Base-by-base conservation (phyloP, 1,284 basidiomycete species). In the Leccinum pseudoinsigne region DNA sequence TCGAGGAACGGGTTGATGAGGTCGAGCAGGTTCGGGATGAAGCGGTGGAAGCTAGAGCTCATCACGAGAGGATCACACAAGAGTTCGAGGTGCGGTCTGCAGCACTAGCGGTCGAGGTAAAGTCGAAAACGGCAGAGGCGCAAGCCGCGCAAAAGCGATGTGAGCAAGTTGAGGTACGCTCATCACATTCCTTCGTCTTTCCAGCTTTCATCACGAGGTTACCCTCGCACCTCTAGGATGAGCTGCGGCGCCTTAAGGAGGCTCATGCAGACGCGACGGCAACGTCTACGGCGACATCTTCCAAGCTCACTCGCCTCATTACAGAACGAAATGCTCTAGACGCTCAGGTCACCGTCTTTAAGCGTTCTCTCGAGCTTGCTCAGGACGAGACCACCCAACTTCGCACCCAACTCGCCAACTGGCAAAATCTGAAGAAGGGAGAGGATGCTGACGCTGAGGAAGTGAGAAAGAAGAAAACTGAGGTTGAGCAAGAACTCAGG, bases 371-470 rank as follows among this genome's bases (percentile, higher is more conserved):
- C 59, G 81, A 82, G 47, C 87, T 89, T 55, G 79, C 86, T 31
- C 83, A 84, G 64, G 82, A 83, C 11, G 80, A 81, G 8, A 82
- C 82, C 61, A 74, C 76, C 3, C 83, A 88, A 47, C 75, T 90
- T 50, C 81, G 83, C 56, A 81, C 82, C 4, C 89, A 92, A 69
- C 74, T 91, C 11, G 82, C 84, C 57, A 85, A 88, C 68, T 90
- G 87, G 88, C 80, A 88, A 68, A 81, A 75, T 28, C 73, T 90
- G 12, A 90, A 91, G 68, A 85, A 77, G 31, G 85, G 84, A 61
- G 88, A 85, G 58, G 85, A 81, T 16, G 81, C 78, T 11, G 86
- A 88, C 56, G 77, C 81, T 9, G 88, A 87, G 61, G 73, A 77
- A 3, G 74, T 82, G 63, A 81, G 86, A 54, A 86, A 85, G 70